Evolutionary conservation across 2,329 filamentous ascomycete genomes (phyloP), one percentile per base, ranked within the genome.

Genomic region (Chaetomium strumarium): DNA sequence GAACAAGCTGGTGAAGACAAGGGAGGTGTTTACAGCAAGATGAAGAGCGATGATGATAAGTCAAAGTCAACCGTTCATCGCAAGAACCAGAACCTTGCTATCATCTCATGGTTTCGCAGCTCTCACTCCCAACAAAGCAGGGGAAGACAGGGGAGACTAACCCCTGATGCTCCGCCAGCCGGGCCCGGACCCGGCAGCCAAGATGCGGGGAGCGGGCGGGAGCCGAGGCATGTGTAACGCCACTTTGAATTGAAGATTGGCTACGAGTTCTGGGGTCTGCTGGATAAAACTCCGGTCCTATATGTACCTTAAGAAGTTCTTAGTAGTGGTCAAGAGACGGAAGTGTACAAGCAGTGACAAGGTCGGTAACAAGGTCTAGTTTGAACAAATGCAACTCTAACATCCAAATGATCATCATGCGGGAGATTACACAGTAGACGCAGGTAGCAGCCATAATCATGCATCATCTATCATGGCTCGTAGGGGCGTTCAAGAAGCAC

Each of bases 131-230:
- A 37, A 40, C n/a, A 24, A 24, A 20, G 50, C 14, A 43, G 38
- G 7, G 16, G 30, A 16, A 3, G n/a, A 20, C 30, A 39, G 37
- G 33, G n/a, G 34, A 30, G 17, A 30, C 7, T 2, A 19, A 9
- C 40, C 43, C 24, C 19, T 33, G 20, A 8, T 33, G 31, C 33
- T 36, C 47, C 48, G 34, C 53, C 14, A 14, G 19, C 45, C 33
- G 45, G 38, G 30, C 31, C 29, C n/a, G 13, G 6, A 1, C 16
- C 38, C n/a, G 43, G 45, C 34, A 16, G 36, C 50, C 46, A 46
- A 55, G 47, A 55, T 58, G 57, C 54, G 57, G 57, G 57, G 57
- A 57, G 49, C 8, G 46, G 46, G 47, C 47, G 51, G 46, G 37
- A 57, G 55, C 57, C 57, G 54, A 56, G 56, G 56, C 52, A 53